Percentiles rank a stretch among this genome's conserved stretches.
Conservation (phyloP, 1,284 basidiomycete genomes). For the Puccinia coronata region DNA sequence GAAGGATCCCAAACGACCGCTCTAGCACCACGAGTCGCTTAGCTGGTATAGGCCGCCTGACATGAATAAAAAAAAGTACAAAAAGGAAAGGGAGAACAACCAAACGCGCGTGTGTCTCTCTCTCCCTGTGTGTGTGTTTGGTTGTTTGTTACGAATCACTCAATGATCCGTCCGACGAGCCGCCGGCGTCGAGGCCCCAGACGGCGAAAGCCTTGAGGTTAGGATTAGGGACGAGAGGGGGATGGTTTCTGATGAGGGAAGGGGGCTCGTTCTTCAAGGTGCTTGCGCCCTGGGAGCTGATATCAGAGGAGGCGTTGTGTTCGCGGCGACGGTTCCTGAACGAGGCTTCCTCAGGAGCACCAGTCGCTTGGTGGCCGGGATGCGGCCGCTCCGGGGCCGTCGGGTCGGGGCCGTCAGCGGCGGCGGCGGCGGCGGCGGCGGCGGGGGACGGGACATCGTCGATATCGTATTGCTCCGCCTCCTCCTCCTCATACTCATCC, state of each 20-base stretch:
- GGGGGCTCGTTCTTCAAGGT: neutral
- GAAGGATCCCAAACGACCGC: no score
- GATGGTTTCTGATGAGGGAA: neutral
- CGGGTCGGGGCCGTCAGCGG: neutral
- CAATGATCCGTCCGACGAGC: constrained; percentile 34
- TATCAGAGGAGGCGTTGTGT: neutral
- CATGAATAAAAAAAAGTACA: no score
- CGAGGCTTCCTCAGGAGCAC: neutral
- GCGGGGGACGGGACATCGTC: constrained; percentile 66
- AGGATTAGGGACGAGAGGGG: neutral
- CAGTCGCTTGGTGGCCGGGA: neutral
- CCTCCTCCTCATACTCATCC: constrained; percentile 61
- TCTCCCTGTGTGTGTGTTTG: no score
- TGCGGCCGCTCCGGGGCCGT: no score
- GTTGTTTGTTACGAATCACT: constrained; percentile 28
- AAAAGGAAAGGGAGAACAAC: no score
- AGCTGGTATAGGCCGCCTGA: no score
- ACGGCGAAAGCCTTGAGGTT: constrained; percentile 38
- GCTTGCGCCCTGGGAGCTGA: neutral
- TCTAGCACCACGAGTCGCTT: no score
- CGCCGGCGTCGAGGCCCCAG: constrained; percentile 38
- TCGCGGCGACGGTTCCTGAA: neutral
- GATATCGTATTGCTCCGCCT: constrained; percentile 70
- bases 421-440: no score
- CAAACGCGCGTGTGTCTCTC: no score